Conservation (phyloP, 2,329 filamentous ascomycete genomes). For the Aspergillus cejpii region DNA sequence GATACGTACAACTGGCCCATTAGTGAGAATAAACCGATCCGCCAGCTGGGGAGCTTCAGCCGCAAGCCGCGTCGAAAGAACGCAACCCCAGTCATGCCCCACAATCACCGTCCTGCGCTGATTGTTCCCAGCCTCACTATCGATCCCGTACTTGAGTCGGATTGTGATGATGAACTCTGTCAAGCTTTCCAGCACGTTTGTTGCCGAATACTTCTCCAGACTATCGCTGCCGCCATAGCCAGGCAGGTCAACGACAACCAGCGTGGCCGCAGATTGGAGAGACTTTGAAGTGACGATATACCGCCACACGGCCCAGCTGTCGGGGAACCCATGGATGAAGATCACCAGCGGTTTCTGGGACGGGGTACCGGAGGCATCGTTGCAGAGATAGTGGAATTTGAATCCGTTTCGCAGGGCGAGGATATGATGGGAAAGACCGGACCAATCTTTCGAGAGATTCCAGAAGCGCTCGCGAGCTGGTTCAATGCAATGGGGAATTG, state of each 20-base stretch:
- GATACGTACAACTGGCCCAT: conserved; percentile 47
- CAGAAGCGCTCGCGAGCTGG: conserved; percentile 50
- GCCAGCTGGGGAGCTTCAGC: conserved; percentile 52
- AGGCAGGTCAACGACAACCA: conserved; percentile 53
- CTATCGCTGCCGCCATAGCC: conserved; percentile 54
- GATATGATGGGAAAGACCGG: conserved; percentile 47
- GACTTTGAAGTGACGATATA: conserved; percentile 41
- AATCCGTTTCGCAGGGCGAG: conserved; percentile 45
- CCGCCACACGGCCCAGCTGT: conserved; percentile 52
- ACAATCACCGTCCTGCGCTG: conserved; percentile 45
- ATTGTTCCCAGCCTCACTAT: conserved; percentile 24
- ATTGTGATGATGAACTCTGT: conserved; percentile 49
- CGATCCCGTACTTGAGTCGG: conserved; percentile 43
- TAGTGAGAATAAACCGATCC: conserved; percentile 51
- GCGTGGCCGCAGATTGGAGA: conserved; percentile 36
- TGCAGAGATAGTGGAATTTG: conserved; percentile 52
- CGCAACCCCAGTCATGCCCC: conserved; percentile 51
- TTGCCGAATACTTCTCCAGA: conserved; percentile 45
- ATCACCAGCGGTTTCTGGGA: conserved; percentile 42
- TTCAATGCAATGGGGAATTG: not conserved
- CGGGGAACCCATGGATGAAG: conserved; percentile 55
- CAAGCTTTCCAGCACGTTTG: conserved; percentile 48
- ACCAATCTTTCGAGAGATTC: conserved; percentile 46
- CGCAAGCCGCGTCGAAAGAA: conserved; percentile 50
- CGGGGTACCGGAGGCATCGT: conserved; percentile 19